These are phyloP conservation scores for Venturia aucupariae DNA, from an alignment of 2,329 filamentous ascomycete species.

Conservation along the genomic window DNA sequence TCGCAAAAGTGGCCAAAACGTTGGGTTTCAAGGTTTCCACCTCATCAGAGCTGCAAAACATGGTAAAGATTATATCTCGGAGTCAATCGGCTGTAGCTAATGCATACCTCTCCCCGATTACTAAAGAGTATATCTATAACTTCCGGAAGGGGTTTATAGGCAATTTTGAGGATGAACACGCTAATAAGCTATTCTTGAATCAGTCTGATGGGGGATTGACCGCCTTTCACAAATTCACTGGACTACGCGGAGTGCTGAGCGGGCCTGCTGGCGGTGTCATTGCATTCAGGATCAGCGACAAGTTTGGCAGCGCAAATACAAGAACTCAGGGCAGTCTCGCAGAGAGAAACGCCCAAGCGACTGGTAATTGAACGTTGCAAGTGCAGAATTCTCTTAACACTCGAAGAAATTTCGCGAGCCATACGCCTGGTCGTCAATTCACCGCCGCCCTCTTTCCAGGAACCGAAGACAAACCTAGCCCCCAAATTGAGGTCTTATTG, in stretches of 20 bases:
- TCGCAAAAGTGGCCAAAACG: conserved; percentile 67
- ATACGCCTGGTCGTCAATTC: too few relatives aligned
- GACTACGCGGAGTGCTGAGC: conserved; percentile 74
- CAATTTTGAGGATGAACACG: conserved; percentile 65
- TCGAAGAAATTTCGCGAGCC: too few relatives aligned
- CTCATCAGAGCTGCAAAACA: conserved; percentile 74
- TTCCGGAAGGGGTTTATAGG: conserved; percentile 76
- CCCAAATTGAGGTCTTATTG: too few relatives aligned
- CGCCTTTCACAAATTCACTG: conserved; percentile 73
- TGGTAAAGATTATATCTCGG: conserved; percentile 73
- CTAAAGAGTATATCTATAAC: conserved; percentile 66
- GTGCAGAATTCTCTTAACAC: too few relatives aligned
- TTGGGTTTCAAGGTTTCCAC: conserved; percentile 75
- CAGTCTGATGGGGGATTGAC: conserved; percentile 68
- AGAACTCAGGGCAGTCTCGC: too few relatives aligned
- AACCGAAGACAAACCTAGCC: too few relatives aligned
- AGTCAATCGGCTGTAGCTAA: conserved; percentile 74
- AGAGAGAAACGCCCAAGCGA: too few relatives aligned
- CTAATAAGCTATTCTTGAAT: conserved; percentile 70
- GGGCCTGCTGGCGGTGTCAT: conserved; percentile 91
- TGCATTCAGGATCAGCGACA: too few relatives aligned
- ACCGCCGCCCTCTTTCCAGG: too few relatives aligned
- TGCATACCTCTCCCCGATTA: conserved; percentile 70
- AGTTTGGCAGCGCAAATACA: too few relatives aligned
- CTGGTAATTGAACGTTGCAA: too few relatives aligned